phyloP scores from a whole-genome alignment of 1,139 yeast genomes.

The Hyphopichia buzzinii region DNA sequence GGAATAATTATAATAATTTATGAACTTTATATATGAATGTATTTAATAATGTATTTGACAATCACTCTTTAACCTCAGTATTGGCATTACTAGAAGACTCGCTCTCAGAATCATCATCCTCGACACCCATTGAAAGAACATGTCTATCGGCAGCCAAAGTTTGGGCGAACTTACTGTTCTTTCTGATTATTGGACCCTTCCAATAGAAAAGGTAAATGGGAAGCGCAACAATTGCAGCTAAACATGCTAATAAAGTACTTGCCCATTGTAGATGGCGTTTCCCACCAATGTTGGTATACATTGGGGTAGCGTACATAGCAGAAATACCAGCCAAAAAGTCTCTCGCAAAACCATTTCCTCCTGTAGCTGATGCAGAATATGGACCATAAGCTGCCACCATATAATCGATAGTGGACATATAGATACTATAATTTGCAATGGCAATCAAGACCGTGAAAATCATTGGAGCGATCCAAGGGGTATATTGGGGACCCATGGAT shows the following conservation, averaged over 20 bases:
- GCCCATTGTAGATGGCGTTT: conserved; percentile 32
- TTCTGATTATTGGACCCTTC: conserved; percentile 27
- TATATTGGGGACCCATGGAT: conserved; percentile 28
- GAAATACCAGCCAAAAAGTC: conserved; percentile 37
- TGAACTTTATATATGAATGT: too few species aligned
- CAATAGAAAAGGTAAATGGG: conserved; percentile 30
- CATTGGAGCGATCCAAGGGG: conserved; percentile 38
- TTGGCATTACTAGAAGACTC: not conserved
- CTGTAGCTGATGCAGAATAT: conserved; percentile 41
- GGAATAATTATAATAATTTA: not conserved
- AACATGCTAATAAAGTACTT: conserved; percentile 30
- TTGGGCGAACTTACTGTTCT: conserved; percentile 25
- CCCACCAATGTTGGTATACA: conserved; percentile 26
- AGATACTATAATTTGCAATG: conserved; percentile 34
- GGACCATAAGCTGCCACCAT: conserved; percentile 40
- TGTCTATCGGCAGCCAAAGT: conserved; percentile 27
- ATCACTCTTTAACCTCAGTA: not conserved
- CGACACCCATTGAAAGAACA: conserved; percentile 1
- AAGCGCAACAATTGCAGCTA: conserved; percentile 25
- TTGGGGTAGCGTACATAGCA: conserved; percentile 34
- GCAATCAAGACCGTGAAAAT: conserved; percentile 31
- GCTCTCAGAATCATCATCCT: conserved; percentile 1
- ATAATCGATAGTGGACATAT: conserved; percentile 38
- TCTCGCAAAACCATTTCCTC: conserved; percentile 41
- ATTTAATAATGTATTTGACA: too few species aligned